Evolutionary conservation across 129 eudicot genomes (phyloP).

Genomic region (Scalesia atractyloides): DNA sequence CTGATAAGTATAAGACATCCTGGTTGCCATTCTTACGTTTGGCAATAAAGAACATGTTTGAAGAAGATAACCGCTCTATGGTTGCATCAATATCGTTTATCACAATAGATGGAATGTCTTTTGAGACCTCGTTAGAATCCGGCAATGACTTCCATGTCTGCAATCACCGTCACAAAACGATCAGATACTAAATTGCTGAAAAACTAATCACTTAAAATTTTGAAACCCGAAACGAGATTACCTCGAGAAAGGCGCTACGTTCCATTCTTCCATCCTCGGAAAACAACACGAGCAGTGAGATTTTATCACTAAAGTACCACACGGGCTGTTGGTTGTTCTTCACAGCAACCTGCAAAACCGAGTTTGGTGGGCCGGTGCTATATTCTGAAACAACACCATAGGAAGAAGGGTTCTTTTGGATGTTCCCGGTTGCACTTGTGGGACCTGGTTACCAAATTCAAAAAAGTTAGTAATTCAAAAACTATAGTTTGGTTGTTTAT

Average conservation of each 20-base stretch:
- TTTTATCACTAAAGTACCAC: constrained; percentile 79
- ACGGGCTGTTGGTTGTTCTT: constrained; percentile 91
- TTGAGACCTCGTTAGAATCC: constrained; percentile 78
- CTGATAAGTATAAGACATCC: constrained; percentile 85
- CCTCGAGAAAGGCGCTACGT: constrained; percentile 87
- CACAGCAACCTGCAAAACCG: constrained; percentile 85
- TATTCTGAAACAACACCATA: constrained; percentile 79
- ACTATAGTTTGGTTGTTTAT: background rate
- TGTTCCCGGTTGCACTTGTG: constrained; percentile 83
- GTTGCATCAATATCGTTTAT: constrained; percentile 66
- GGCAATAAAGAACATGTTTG: constrained; percentile 93
- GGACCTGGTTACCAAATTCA: constrained; percentile 48
- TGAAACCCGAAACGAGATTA: constrained; percentile 12
- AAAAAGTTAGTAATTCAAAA: background rate
- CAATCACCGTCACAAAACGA: constrained; percentile 13
- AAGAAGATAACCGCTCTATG: constrained; percentile 60
- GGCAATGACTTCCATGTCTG: constrained; percentile 97
- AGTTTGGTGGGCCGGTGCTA: constrained; percentile 76
- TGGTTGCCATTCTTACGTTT: constrained; percentile 85
- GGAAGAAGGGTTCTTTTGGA: constrained; percentile 80
- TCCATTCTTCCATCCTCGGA: constrained; percentile 96
- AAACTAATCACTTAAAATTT: background rate
- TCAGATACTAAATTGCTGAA: constrained; percentile 5
- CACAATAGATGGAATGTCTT: constrained; percentile 56
- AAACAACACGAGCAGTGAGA: constrained; percentile 60